Percentiles rank a stretch among this genome's conserved stretches.
Evolutionary conservation across 805 yeast species (phyloP).

Genomic region (Pichia paraexigua): DNA sequence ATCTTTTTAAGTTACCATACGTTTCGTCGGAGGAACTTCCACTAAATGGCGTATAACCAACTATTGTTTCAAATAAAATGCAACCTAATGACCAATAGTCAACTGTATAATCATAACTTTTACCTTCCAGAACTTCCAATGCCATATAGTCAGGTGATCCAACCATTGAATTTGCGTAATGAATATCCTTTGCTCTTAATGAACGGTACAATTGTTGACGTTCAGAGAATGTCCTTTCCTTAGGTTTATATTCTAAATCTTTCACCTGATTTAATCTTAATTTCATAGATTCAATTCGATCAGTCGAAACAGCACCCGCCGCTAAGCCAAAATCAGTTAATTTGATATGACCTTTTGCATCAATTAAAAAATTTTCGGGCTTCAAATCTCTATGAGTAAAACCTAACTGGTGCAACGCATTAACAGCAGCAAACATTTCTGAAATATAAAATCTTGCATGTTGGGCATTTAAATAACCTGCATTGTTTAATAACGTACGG

Average conservation of each 20-base stretch:
- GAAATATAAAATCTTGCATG: slow-evolving; percentile 93
- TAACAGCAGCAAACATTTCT: slow-evolving; percentile 94
- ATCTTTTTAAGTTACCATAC: slow-evolving; percentile 82
- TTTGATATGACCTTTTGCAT: slow-evolving; percentile 84
- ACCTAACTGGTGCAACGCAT: slow-evolving; percentile 89
- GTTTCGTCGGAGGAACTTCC: slow-evolving; percentile 94
- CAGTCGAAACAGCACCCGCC: slow-evolving; percentile 89
- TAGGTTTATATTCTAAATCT: slow-evolving; percentile 60
- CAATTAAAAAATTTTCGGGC: slow-evolving; percentile 89
- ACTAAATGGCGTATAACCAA: slow-evolving; percentile 96
- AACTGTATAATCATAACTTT: slow-evolving; percentile 87
- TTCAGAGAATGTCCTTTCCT: slow-evolving; percentile 71
- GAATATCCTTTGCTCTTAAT: slow-evolving; percentile 68
- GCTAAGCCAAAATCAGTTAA: slow-evolving; percentile 96
- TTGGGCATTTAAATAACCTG: slow-evolving; percentile 86
- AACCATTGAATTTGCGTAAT: slow-evolving; percentile 89
- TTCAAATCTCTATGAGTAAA: slow-evolving; percentile 95
- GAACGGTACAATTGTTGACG: slow-evolving; percentile 81
- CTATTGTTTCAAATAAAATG: slow-evolving; percentile 90
- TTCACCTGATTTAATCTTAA: slow-evolving; percentile 57
- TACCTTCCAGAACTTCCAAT: slow-evolving; percentile 90
- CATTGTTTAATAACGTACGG: slow-evolving; percentile 86
- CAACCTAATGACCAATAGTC: slow-evolving; percentile 99
- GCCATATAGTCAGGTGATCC: slow-evolving; percentile 99
- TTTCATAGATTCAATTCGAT: slow-evolving; percentile 89